Evolutionary conservation across 2,329 filamentous ascomycete genomes (phyloP).

Genomic region (Polytolypa hystricis): DNA sequence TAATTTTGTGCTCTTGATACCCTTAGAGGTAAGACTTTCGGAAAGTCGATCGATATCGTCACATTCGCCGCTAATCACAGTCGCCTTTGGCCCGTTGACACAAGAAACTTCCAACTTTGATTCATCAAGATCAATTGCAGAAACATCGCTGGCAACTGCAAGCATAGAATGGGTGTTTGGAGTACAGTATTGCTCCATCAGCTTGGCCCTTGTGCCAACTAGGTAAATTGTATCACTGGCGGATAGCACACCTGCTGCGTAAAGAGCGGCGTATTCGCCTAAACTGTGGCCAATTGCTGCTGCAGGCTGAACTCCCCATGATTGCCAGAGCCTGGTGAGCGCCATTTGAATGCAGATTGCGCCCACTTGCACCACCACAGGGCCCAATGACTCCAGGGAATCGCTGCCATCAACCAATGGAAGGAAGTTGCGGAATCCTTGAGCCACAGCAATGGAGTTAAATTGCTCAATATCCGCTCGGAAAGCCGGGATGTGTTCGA

Average conservation of each 20-base stretch:
- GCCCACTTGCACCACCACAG: constrained; percentile 29
- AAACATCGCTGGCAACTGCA: constrained; percentile 35
- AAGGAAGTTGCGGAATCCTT: constrained; percentile 13
- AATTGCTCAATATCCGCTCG: constrained; percentile 21
- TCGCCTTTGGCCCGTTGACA: constrained; percentile 64
- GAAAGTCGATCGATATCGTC: constrained; percentile 45
- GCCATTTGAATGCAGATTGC: constrained; percentile 32
- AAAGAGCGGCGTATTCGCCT: constrained; percentile 29
- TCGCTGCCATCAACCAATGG: background rate
- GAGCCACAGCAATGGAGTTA: constrained; percentile 18
- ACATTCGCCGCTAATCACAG: constrained; percentile 56
- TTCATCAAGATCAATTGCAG: constrained; percentile 20
- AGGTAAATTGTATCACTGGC: constrained; percentile 44
- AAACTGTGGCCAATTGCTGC: constrained; percentile 24
- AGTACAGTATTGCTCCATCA: constrained; percentile 56
- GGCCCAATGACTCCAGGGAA: constrained; percentile 8
- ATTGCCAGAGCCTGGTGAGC: constrained; percentile 23
- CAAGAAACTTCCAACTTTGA: constrained; percentile 46
- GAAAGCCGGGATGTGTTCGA: constrained; percentile 18
- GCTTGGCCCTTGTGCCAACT: constrained; percentile 56
- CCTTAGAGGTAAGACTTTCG: constrained; percentile 38
- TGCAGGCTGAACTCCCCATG: constrained; percentile 18
- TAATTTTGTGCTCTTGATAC: constrained; percentile 51
- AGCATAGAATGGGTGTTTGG: constrained; percentile 57
- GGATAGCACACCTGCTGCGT: constrained; percentile 24